Percentiles rank a stretch among this genome's conserved stretches.
Conservation (phyloP, 2,329 filamentous ascomycete species). For the Fusarium nodosum region DNA sequence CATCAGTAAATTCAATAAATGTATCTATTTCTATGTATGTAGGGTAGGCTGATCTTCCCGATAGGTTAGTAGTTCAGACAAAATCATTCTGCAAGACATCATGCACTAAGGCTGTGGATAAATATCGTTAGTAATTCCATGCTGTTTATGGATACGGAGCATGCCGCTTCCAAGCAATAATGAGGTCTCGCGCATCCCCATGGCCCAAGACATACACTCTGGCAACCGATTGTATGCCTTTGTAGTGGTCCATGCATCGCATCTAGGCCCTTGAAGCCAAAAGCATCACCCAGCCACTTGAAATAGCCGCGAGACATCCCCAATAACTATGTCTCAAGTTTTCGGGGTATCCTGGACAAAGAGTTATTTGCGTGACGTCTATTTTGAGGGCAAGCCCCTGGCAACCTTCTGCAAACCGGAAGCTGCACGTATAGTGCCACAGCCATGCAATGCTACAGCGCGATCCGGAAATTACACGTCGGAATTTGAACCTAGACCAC, state of each 20-base stretch:
- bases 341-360: too few relatives aligned
- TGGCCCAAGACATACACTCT: not conserved
- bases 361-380: not conserved
- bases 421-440: not conserved
- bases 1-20: too few relatives aligned
- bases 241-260: not conserved
- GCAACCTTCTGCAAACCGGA: not conserved
- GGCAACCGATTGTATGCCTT: slow-evolving; percentile 6
- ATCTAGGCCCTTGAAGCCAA: not conserved
- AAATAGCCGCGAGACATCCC: not conserved
- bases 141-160: not conserved
- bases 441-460: not conserved
- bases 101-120: too few relatives aligned
- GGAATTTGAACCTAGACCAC: not conserved
- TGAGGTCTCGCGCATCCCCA: slow-evolving; percentile 9
- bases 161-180: not conserved
- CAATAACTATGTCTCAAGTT: not conserved
- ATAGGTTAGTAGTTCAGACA: not conserved
- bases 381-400: not conserved
- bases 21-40: not conserved
- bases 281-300: slow-evolving; percentile 21
- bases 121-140: not conserved
- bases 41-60: not conserved
- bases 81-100: not conserved
- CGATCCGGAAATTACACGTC: not conserved